Evolutionary conservation across 805 yeast species (phyloP).

Genomic region (Metschnikowia baotianmanensis): DNA sequence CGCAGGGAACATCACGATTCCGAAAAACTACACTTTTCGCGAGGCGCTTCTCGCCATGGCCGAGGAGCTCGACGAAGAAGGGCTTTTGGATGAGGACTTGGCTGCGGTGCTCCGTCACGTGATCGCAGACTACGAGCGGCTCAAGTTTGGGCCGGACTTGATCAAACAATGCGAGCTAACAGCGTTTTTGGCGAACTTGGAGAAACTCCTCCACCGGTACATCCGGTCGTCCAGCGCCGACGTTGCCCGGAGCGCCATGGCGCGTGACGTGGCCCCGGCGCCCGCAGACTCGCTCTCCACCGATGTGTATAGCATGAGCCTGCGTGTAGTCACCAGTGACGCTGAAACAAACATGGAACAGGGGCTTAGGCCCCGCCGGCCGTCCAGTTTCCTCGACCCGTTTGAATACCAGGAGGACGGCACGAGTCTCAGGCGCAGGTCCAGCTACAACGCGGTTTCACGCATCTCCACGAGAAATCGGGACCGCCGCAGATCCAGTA

Average conservation of each 20-base stretch:
- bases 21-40: slow-evolving; percentile 39
- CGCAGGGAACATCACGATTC: slow-evolving; percentile 34
- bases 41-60: slow-evolving; percentile 40
- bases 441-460: not conserved
- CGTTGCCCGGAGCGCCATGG: slow-evolving; percentile 1
- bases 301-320: not conserved
- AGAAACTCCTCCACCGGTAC: slow-evolving; percentile 13
- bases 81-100: slow-evolving; percentile 9
- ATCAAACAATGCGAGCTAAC: slow-evolving; percentile 59
- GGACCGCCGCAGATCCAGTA: not conserved
- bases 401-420: slow-evolving; percentile 8
- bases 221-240: slow-evolving; percentile 10
- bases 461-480: not conserved
- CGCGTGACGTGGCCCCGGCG: no score
- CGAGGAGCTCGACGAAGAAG: slow-evolving; percentile 14
- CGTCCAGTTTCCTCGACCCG: slow-evolving; percentile 12
- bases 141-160: slow-evolving; percentile 62
- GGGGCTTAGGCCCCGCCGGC: not conserved
- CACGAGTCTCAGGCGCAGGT: slow-evolving; percentile 3
- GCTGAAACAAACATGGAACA: not conserved
- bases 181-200: slow-evolving; percentile 46
- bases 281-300: not conserved
- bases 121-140: slow-evolving; percentile 58
- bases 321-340: slow-evolving; percentile 1
- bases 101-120: slow-evolving; percentile 20